A percentile compares a stretch with the other conserved stretches of the same genome.
Evolutionary conservation across 2,329 filamentous ascomycete species (phyloP).

Genomic region (Cordyceps cicadae): DNA sequence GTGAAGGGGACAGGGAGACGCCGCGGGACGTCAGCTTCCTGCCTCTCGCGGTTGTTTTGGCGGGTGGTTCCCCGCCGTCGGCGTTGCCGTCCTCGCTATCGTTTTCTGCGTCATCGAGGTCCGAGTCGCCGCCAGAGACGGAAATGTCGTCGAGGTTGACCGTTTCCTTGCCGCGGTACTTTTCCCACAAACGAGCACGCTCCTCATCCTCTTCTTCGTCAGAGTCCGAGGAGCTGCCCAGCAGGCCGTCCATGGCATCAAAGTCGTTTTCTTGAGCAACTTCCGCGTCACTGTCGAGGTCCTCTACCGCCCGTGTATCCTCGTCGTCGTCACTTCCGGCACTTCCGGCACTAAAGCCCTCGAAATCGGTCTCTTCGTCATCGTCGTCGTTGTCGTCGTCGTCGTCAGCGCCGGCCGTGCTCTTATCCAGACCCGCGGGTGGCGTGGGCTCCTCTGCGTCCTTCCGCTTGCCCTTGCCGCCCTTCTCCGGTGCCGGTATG

Average conservation of each 20-base stretch:
- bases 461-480: slow-evolving; percentile 26
- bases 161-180: slow-evolving; percentile 26
- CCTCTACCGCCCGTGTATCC: slow-evolving; percentile 7
- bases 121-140: slow-evolving; percentile 24
- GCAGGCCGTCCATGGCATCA: slow-evolving; percentile 36
- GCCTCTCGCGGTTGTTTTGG: slow-evolving; percentile 7
- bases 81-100: slow-evolving; percentile 20
- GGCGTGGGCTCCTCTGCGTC: slow-evolving; percentile 15
- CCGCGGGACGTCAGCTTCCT: slow-evolving; percentile 13
- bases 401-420: slow-evolving; percentile 17
- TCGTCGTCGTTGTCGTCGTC: slow-evolving; percentile 24
- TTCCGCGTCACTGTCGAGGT: slow-evolving; percentile 20
- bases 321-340: slow-evolving; percentile 19
- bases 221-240: slow-evolving; percentile 36
- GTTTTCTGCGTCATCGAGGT: slow-evolving; percentile 17
- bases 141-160: slow-evolving; percentile 34
- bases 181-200: slow-evolving; percentile 25
- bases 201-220: slow-evolving; percentile 28
- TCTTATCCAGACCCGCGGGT: slow-evolving; percentile 3
- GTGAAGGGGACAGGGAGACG: slow-evolving; percentile 18
- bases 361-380: slow-evolving; percentile 23
- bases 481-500: slow-evolving; percentile 39
- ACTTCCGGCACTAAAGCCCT: slow-evolving; percentile 27
- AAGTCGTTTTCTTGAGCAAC: slow-evolving; percentile 26
- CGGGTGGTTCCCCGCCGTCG: slow-evolving; percentile 17